phyloP scores from a whole-genome alignment of 371 early-diverging fungal genomes.

The Choanephora cucurbitarum region DNA sequence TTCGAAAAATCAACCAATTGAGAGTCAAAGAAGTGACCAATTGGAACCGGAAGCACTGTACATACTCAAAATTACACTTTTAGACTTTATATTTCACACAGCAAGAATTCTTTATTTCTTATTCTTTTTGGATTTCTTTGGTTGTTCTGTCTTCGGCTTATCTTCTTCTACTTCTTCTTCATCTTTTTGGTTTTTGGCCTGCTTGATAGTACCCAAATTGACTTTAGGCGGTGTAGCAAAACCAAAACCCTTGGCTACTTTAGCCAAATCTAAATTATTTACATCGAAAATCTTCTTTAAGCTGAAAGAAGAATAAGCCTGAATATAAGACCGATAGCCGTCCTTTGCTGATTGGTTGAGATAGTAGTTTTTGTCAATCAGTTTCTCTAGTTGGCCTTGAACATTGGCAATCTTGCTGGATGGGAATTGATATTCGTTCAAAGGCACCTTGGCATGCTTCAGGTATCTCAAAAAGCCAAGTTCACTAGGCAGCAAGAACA shows the following conservation, averaged over 20 bases:
- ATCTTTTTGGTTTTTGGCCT: constrained; percentile 10
- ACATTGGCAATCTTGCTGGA: constrained; percentile 88
- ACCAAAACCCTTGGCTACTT: constrained; percentile 93
- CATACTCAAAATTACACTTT: too few species aligned
- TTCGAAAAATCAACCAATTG: too few species aligned
- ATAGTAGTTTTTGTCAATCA: constrained; percentile 96
- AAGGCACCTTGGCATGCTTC: constrained; percentile 93
- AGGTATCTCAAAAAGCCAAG: constrained; percentile 82
- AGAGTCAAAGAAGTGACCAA: too few species aligned
- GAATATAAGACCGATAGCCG: constrained; percentile 92
- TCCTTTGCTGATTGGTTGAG: constrained; percentile 92
- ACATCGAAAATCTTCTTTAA: constrained; percentile 95
- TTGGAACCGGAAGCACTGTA: too few species aligned
- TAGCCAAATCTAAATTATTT: constrained; percentile 80
- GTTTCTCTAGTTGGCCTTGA: constrained; percentile 76
- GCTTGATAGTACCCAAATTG: constrained; percentile 64
- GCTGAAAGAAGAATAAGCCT: constrained; percentile 92
- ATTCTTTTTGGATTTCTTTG: not conserved
- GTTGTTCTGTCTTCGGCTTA: not conserved
- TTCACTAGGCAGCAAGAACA: constrained; percentile 95
- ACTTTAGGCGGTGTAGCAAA: constrained; percentile 92
- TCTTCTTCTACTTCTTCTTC: not conserved
- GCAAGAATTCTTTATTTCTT: not conserved
- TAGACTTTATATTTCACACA: too few species aligned
- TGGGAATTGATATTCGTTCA: constrained; percentile 97